Base-by-base conservation (phyloP, 352 stramenopile genomes). In the Bremia lactucae region DNA sequence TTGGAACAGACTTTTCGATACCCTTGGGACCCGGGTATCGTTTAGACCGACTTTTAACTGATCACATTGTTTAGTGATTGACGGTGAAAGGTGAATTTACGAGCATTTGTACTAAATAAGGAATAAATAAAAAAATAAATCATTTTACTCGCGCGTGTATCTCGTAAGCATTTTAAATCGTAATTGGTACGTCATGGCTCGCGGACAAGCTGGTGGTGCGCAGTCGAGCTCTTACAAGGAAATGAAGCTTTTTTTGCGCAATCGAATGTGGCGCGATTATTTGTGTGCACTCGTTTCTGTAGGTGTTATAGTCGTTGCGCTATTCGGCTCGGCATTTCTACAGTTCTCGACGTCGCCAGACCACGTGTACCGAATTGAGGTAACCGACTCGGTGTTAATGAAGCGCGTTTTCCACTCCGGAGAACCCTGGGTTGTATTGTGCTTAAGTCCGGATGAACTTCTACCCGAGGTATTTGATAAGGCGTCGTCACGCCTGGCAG, bases 371-470 rank as follows among this genome's bases (percentile, higher is more conserved):
- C 67, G 64, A 6, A 57, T 92, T 18, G 67, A 88, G 15, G 62
- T 81, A 28, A 62, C 62, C 22, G 54, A 92, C 46, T 31, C 52
- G 21, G 42, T 19, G 34, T 54, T 86, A 26, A 62, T 87, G 45
- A 47, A 65, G 31, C 76, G 74, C 31, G 79, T 92, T 13, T 87
- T 92, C 46, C 68, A 59, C 50, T 89, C 76, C 0, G 77, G 77
- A 1, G 79, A 92, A 50, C 77, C 79, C 6, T 92, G 79, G 76
- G 57, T 86, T 18, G 76, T 92, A 52, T 59, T 92, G 7, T 92
- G 79, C 49, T 58, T 64, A 9, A 65, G 70, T 10, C 65, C 72
- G 2, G 69, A 92, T 29, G 72, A 84, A 21, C 59, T 81, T 6
- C 49, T 92, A 18, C 76, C 79, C 1, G 73, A 84, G 14, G 68